phyloP scores from a whole-genome alignment of 169 alveolate genomes.

The Cryptosporidium canis region DNA sequence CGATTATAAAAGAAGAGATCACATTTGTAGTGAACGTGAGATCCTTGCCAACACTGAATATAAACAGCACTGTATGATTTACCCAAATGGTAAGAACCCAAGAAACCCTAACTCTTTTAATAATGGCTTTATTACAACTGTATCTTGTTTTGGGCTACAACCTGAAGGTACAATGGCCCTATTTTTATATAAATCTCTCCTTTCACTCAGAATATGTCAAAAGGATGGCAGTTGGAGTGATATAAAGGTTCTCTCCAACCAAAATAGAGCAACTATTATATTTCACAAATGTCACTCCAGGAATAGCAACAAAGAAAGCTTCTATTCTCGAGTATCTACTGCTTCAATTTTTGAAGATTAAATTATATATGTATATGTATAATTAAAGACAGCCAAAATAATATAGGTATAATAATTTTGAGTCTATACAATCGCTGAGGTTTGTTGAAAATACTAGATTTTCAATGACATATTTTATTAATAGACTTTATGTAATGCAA shows the following conservation, averaged over 20 bases:
- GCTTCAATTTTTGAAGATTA: conserved; percentile 20
- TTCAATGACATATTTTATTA: too few species aligned
- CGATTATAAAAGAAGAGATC: conserved; percentile 36
- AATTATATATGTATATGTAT: neutral
- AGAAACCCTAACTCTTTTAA: conserved; percentile 13
- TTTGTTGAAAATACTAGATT: neutral
- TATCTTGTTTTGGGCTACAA: conserved; percentile 65
- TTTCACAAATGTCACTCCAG: conserved; percentile 63
- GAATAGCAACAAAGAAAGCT: neutral
- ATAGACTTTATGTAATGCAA: too few species aligned
- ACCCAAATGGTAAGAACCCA: conserved; percentile 36
- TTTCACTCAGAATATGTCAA: conserved; percentile 25
- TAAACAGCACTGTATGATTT: conserved; percentile 20
- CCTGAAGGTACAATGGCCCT: conserved; percentile 56
- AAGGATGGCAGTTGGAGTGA: conserved; percentile 59
- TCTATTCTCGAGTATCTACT: conserved; percentile 17
- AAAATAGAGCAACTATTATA: conserved; percentile 38
- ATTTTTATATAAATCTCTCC: conserved; percentile 9
- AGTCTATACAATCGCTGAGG: neutral
- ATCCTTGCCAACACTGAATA: conserved; percentile 11
- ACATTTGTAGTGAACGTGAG: conserved; percentile 48
- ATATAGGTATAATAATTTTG: neutral
- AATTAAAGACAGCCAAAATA: neutral
- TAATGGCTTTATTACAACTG: conserved; percentile 38
- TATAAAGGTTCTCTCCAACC: conserved; percentile 28